Evolutionary conservation across 2,329 filamentous ascomycete species (phyloP).

Genomic region (Pseudogymnoascus sp.): DNA sequence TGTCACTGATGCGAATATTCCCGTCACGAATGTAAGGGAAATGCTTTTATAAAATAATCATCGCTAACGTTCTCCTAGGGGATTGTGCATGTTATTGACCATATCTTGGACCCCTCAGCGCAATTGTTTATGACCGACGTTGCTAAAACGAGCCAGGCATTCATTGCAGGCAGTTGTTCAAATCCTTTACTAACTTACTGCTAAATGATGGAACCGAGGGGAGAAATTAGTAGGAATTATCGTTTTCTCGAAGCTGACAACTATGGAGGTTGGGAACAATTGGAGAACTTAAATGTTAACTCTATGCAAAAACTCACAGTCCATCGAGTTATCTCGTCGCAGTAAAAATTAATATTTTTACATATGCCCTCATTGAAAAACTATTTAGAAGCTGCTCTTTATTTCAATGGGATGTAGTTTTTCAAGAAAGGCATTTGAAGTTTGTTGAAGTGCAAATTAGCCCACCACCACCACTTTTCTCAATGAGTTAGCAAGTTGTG

Average conservation of each 20-base stretch:
- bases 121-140: slow-evolving; percentile 22
- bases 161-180: slow-evolving; percentile 24
- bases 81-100: slow-evolving; percentile 22
- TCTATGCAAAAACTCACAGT: neutral
- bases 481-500: neutral
- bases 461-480: neutral
- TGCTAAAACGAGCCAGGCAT: slow-evolving; percentile 18
- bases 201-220: slow-evolving; percentile 10
- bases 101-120: slow-evolving; percentile 21
- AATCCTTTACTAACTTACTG: slow-evolving; percentile 22
- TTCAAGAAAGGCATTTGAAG: neutral
- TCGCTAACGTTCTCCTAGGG: slow-evolving; percentile 13
- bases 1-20: slow-evolving; percentile 12
- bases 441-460: neutral
- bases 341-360: neutral
- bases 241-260: neutral
- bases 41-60: neutral
- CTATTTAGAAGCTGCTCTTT: neutral
- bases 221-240: neutral
- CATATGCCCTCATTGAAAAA: neutral
- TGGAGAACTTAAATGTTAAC: neutral
- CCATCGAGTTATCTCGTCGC: neutral
- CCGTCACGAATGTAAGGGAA: slow-evolving; percentile 18
- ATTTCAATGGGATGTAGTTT: neutral
- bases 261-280: neutral